Evolutionary conservation across 805 yeast species (phyloP), one percentile per base, ranked within the genome.

Genomic region (Barnettozyma sucrosica): DNA sequence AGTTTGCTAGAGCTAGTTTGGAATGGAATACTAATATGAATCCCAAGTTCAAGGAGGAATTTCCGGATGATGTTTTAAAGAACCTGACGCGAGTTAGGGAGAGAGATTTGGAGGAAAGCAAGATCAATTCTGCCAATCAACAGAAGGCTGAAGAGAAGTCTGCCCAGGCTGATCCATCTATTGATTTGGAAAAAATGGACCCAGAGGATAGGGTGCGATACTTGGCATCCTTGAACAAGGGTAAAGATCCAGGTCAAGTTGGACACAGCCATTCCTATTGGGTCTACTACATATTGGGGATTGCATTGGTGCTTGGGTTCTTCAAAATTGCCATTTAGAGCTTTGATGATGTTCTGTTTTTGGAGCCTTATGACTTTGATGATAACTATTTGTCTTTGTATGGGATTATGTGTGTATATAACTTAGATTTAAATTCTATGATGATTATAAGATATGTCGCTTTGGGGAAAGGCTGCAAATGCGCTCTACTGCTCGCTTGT

Each of bases 201-300:
- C 83, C 86, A 0, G 92, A 85, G 58, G 92, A 85, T 63, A 73
- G 85, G 49, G 80, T 84, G 44, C 71, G 82, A 55, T 79, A 49
- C 20, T 28, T 59, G 16, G 61, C 55, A 1, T 57, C 61, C 10
- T 62, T 62, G 46, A 57, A 44, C 9, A 40, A 24, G 24, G 41
- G 37, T 19, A 32, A 18, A 5, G 41, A 40, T 4, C 21, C 18
- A 25, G 42, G 37, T 10, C 10, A 21, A 13, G 43, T 40, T 9
- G 42, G 47, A 25, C 48, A 25, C 13, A 41, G 34, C n/a, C 23
- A 50, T 30, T 42, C 56, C 1, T 47, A 57, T 18, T 46, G 51
- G 49, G 52, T 54, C 5, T 69, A 65, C 49, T 59, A 67, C 44
- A 62, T 64, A 7, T 48, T 69, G 36, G 72, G 70, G 1, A 49